phyloP scores from a whole-genome alignment of 306 rosid genomes.

The Clitoria ternatea region DNA sequence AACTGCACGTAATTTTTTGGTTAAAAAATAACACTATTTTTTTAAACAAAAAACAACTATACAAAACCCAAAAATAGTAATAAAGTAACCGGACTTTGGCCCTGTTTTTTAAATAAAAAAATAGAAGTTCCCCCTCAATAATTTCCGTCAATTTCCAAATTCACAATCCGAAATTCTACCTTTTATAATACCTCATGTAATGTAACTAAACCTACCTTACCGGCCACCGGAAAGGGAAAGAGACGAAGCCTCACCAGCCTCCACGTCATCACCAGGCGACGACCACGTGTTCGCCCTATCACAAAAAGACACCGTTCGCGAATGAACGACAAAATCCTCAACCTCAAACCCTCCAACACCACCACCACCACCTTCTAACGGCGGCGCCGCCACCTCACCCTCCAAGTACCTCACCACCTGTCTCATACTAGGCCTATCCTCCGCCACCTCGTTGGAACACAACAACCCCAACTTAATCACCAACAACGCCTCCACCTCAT shows the following conservation, averaged over 20 bases:
- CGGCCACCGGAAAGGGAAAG: conserved; percentile 18
- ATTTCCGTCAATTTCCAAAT: too few species aligned
- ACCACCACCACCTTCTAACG: not conserved
- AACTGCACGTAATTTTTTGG: too few species aligned
- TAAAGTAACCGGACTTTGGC: too few species aligned
- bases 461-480: conserved; percentile 46
- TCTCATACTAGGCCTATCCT: conserved; percentile 40
- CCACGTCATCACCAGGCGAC: conserved; percentile 35
- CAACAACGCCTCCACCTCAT: conserved; percentile 43
- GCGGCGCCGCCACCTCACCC: conserved; percentile 30
- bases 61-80: too few species aligned
- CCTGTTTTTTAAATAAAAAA: too few species aligned
- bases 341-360: conserved; percentile 9
- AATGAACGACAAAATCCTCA: conserved; percentile 32
- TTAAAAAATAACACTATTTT: too few species aligned
- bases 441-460: conserved; percentile 43
- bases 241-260: conserved; percentile 29
- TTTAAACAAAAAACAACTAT: too few species aligned
- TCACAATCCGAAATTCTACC: too few species aligned
- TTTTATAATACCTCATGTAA: too few species aligned
- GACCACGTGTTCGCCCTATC: conserved; percentile 30
- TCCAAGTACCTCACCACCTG: conserved; percentile 53
- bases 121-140: too few species aligned
- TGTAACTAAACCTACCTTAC: too few species aligned
- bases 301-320: conserved; percentile 17